A percentile compares a stretch with the other conserved stretches of the same genome.
Evolutionary conservation across 768 basidiomycete genomes (phyloP).

Genomic region (Exsudoporus frostii): DNA sequence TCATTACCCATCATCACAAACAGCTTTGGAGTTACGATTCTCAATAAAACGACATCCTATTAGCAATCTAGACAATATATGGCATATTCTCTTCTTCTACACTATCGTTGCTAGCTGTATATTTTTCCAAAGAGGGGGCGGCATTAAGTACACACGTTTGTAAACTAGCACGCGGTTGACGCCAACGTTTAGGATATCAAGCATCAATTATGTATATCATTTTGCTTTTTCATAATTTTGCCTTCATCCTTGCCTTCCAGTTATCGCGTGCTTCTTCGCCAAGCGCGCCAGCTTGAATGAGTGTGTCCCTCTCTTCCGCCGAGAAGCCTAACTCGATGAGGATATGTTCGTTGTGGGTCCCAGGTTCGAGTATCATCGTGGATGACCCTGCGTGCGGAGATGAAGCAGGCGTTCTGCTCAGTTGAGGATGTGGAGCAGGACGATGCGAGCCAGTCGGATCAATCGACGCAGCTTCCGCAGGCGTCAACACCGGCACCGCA

Average conservation of each 20-base stretch:
- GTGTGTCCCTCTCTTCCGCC: constrained; percentile 35
- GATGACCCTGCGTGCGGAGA: constrained; percentile 3
- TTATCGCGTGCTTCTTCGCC: constrained; percentile 31
- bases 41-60: constrained; percentile 4
- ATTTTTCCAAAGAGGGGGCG: no score
- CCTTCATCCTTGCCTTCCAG: constrained; percentile 16
- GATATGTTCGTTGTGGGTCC: constrained; percentile 52
- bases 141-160: not conserved
- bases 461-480: constrained; percentile 54
- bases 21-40: not conserved
- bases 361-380: constrained; percentile 39
- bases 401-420: constrained; percentile 35
- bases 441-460: constrained; percentile 35
- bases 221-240: constrained; percentile 20
- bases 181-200: not conserved
- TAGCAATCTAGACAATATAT: constrained; percentile 13
- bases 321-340: constrained; percentile 50
- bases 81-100: not conserved
- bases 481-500: constrained; percentile 62
- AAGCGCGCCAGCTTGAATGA: constrained; percentile 48
- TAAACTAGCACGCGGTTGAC: constrained; percentile 9
- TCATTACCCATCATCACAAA: not conserved
- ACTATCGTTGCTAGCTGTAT: not conserved
- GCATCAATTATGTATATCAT: not conserved
- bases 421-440: constrained; percentile 52